Evolutionary conservation across 1,284 basidiomycete species (phyloP).

Genomic region (Rugosomyces carneus): DNA sequence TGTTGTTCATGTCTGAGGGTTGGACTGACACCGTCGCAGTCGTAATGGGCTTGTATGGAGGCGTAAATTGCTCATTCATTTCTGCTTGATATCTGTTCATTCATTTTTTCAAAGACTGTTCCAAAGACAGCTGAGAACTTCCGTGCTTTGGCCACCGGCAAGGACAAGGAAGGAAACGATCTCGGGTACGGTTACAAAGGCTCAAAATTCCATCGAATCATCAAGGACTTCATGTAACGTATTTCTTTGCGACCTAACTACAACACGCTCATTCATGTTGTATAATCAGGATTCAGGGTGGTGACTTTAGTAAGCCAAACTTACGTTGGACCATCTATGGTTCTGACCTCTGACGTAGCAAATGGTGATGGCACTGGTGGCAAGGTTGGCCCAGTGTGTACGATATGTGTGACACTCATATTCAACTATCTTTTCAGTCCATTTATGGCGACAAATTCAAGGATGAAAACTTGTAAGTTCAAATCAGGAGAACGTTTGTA

Average conservation of each 20-base stretch:
- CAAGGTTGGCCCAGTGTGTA: conserved; percentile 37
- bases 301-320: conserved; percentile 73
- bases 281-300: conserved; percentile 76
- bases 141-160: conserved; percentile 75
- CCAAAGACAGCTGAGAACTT: conserved; percentile 99
- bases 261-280: conserved; percentile 23
- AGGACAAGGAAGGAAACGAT: conserved; percentile 71
- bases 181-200: conserved; percentile 86
- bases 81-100: not conserved
- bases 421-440: conserved; percentile 38
- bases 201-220: conserved; percentile 96
- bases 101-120: conserved; percentile 61
- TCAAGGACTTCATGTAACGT: conserved; percentile 90
- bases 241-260: not conserved
- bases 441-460: conserved; percentile 94
- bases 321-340: not conserved
- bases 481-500: not conserved
- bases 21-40: conserved; percentile 37
- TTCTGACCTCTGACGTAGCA: conserved; percentile 32
- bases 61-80: conserved; percentile 31
- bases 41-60: conserved; percentile 82
- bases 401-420: not conserved
- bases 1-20: conserved; percentile 2
- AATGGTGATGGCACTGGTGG: conserved; percentile 96
- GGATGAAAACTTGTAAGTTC: conserved; percentile 89